phyloP scores from a whole-genome alignment of 2,329 filamentous ascomycete species.

The Myrmaecium sp. region DNA sequence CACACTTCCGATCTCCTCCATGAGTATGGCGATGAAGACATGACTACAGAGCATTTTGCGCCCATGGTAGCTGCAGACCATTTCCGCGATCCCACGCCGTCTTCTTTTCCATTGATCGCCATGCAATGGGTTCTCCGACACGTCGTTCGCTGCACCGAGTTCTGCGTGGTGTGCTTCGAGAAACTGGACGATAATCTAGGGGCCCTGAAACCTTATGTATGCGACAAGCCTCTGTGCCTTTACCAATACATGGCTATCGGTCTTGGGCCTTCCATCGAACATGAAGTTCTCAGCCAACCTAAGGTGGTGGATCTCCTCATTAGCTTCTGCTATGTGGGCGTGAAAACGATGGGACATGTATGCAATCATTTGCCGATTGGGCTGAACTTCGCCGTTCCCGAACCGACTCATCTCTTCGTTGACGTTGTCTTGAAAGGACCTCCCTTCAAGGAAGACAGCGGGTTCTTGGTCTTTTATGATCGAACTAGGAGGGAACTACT shows the following conservation, averaged over 20 bases:
- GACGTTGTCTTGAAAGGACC: too few species aligned
- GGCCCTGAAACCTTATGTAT: slow-evolving; percentile 60
- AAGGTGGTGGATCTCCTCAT: slow-evolving; percentile 71
- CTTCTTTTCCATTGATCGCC: slow-evolving; percentile 39
- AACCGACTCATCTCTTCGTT: too few species aligned
- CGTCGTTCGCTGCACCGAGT: slow-evolving; percentile 66
- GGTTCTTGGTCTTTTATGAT: too few species aligned
- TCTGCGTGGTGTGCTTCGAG: slow-evolving; percentile 71
- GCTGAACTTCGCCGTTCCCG: slow-evolving; percentile 36
- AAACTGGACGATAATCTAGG: slow-evolving; percentile 47
- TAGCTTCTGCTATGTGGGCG: slow-evolving; percentile 58
- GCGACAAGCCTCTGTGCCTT: slow-evolving; percentile 55
- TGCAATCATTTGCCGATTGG: slow-evolving; percentile 39
- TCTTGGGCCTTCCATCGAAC: slow-evolving; percentile 69
- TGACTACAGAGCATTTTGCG: slow-evolving; percentile 15
- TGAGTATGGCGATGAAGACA: slow-evolving; percentile 23
- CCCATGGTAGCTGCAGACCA: slow-evolving; percentile 35
- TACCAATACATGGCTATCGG: slow-evolving; percentile 82
- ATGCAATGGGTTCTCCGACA: slow-evolving; percentile 67
- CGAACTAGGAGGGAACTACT: too few species aligned
- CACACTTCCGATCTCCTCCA: slow-evolving; percentile 14
- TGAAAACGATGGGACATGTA: slow-evolving; percentile 15
- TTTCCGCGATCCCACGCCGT: too few species aligned
- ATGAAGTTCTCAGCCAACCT: slow-evolving; percentile 64
- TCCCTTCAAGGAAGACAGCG: too few species aligned